These are phyloP conservation scores for Coprinopsis cinerea DNA, from an alignment of 768 basidiomycete species.

Conservation along the genomic window DNA sequence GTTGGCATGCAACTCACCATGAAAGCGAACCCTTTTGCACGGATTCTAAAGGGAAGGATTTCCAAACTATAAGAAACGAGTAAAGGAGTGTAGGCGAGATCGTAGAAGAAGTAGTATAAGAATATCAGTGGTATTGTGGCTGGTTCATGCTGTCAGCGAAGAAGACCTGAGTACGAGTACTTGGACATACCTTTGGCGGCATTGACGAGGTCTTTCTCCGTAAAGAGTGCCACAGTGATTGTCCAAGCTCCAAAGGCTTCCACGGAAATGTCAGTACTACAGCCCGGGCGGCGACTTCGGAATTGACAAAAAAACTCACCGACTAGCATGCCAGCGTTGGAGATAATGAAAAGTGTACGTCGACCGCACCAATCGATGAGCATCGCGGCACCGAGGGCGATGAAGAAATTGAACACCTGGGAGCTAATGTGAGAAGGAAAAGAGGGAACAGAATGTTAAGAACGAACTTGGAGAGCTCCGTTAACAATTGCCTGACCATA, in stretches of 20 bases:
- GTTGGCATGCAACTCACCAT: slow-evolving; percentile 47
- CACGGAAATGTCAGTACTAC: slow-evolving; percentile 1
- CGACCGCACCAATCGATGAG: slow-evolving; percentile 65
- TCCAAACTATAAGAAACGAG: slow-evolving; percentile 60
- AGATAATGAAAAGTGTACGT: slow-evolving; percentile 60
- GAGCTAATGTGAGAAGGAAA: neutral
- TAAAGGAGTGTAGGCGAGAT: slow-evolving; percentile 76
- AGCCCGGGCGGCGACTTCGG: too few relatives aligned
- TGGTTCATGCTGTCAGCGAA: slow-evolving; percentile 16
- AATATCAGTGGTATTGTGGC: slow-evolving; percentile 68
- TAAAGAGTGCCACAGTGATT: slow-evolving; percentile 39
- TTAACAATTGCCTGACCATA: slow-evolving; percentile 42
- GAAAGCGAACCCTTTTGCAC: slow-evolving; percentile 74
- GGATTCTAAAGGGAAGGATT: slow-evolving; percentile 73
- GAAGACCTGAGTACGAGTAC: too few relatives aligned
- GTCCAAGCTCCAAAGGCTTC: slow-evolving; percentile 57
- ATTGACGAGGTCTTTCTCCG: slow-evolving; percentile 29
- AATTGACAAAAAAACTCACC: slow-evolving; percentile 28
- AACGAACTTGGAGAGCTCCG: slow-evolving; percentile 48
- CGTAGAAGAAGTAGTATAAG: slow-evolving; percentile 47
- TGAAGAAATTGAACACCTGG: slow-evolving; percentile 59
- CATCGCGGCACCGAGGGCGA: slow-evolving; percentile 55
- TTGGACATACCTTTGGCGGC: slow-evolving; percentile 34
- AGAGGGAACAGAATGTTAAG: neutral
- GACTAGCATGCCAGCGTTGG: slow-evolving; percentile 51